These are phyloP conservation scores for Sugiyamaella marilandica DNA, from an alignment of 805 yeast species.

Conservation along the genomic window DNA sequence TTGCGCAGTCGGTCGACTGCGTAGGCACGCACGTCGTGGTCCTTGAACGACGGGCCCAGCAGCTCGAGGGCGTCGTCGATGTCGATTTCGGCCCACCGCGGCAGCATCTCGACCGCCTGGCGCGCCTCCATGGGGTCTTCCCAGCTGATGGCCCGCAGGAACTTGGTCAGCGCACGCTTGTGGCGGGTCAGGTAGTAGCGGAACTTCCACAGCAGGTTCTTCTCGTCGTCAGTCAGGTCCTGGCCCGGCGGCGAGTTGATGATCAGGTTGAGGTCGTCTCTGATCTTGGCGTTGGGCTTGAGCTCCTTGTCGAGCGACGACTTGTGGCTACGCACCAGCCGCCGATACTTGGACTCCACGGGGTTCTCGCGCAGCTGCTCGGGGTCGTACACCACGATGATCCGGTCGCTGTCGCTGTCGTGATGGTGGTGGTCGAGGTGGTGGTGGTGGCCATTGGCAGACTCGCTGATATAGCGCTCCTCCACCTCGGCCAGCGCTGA, in stretches of 20 bases:
- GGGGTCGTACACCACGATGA: conserved; percentile 51
- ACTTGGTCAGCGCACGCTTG: conserved; percentile 67
- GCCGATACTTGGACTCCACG: conserved; percentile 80
- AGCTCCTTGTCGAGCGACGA: conserved; percentile 75
- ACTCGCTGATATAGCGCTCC: conserved; percentile 1
- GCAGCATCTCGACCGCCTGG: conserved; percentile 71
- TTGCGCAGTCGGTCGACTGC: conserved; percentile 79
- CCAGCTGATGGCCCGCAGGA: conserved; percentile 85
- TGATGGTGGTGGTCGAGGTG: background rate
- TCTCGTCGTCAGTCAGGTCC: conserved; percentile 73
- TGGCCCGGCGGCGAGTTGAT: conserved; percentile 79
- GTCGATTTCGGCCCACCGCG: conserved; percentile 69
- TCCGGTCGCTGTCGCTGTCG: conserved; percentile 7
- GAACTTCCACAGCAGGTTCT: conserved; percentile 85
- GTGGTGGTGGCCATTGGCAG: background rate
- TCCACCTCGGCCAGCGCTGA: conserved; percentile 1
- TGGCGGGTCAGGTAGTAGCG: conserved; percentile 73
- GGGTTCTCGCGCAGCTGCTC: conserved; percentile 71
- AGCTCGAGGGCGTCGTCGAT: conserved; percentile 84
- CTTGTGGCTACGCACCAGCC: conserved; percentile 77
- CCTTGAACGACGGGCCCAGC: conserved; percentile 70
- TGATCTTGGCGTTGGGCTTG: conserved; percentile 78
- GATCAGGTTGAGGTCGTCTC: conserved; percentile 68
- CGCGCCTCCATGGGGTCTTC: conserved; percentile 73
- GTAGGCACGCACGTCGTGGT: conserved; percentile 69